Base-by-base conservation (phyloP, 768 basidiomycete genomes). In the Hebeloma cylindrosporum region DNA sequence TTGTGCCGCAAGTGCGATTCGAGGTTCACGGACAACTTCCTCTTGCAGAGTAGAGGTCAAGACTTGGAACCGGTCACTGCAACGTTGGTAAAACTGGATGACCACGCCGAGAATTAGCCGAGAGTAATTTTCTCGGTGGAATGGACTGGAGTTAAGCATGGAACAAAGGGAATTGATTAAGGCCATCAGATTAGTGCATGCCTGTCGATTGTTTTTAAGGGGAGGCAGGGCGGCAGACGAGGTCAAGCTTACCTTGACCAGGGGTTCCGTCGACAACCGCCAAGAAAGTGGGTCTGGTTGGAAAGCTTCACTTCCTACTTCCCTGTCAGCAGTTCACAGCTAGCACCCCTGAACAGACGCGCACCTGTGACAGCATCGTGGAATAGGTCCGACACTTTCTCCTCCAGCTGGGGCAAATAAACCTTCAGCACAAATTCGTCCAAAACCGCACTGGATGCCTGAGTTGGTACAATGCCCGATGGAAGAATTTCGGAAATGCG, bases 31-130 rank as follows among this genome's bases (percentile, higher is more conserved):
- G 6, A 65, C 69, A 11, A 57, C 30, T 13, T 66, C 69, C n/a
- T 52, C 53, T 25, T 60, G 57, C 16, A 58, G 53, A 2, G 64
- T 51, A 3, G 79, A 72, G 9, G 87, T 83, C 25, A 89, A 69
- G 58, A 80, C 78, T 50, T 92, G 86, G 62, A 91, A 96, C 28
- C 83, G 77, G 57, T 93, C 86, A 53, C 89, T 92, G 54, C 93
- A 97, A 20, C 88, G 81, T 60, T 96, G 92, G 57, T 97, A 96
- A 60, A 95, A 96, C 63, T 96, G 93, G 29, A 95, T 92, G 45
- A 97, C 87, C 42, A 98, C 87, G 11, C 88, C 85, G 23, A 98
- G 78, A 45, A 98, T 94, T 22, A 98, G 72, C n/a, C 92, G 80
- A 13, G 91, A 85, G 61, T 97, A 96, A 60, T 85, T 93, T 64